Conservation (phyloP, 2,329 filamentous ascomycete genomes). For the Penicillium palitans region DNA sequence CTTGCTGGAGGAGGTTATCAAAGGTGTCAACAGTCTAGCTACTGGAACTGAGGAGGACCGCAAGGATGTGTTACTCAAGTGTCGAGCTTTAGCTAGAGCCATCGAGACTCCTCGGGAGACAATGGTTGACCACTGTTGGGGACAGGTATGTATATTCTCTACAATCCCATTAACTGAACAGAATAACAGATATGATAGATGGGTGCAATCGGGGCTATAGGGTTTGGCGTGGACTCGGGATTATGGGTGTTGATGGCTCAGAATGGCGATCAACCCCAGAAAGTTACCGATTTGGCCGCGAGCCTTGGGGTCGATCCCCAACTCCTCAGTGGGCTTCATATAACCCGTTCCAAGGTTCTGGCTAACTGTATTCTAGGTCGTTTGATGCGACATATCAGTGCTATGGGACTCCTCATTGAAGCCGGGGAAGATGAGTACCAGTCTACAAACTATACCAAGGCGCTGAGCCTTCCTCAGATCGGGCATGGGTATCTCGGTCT, state of each 20-base stretch:
- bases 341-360: too few species aligned
- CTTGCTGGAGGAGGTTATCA: not conserved
- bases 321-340: slow-evolving; percentile 19
- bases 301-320: slow-evolving; percentile 11
- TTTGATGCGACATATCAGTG: slow-evolving; percentile 35
- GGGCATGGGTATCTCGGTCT: slow-evolving; percentile 3
- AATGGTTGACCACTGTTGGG: slow-evolving; percentile 14
- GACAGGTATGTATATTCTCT: slow-evolving; percentile 5
- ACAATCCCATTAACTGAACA: not conserved
- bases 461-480: slow-evolving; percentile 6
- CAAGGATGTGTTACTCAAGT: not conserved
- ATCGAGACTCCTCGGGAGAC: slow-evolving; percentile 17
- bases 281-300: not conserved
- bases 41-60: not conserved
- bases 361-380: slow-evolving; percentile 21
- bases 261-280: slow-evolving; percentile 9
- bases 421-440: not conserved
- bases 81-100: slow-evolving; percentile 7
- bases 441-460: slow-evolving; percentile 2
- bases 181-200: not conserved
- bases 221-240: slow-evolving; percentile 7
- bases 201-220: slow-evolving; percentile 1
- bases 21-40: not conserved
- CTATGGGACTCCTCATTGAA: slow-evolving; percentile 1
- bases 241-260: slow-evolving; percentile 9